Evolutionary conservation across 78 protist species (phyloP), one percentile per base, ranked within the genome.

Genomic region (Dictyostelium capitatum): DNA sequence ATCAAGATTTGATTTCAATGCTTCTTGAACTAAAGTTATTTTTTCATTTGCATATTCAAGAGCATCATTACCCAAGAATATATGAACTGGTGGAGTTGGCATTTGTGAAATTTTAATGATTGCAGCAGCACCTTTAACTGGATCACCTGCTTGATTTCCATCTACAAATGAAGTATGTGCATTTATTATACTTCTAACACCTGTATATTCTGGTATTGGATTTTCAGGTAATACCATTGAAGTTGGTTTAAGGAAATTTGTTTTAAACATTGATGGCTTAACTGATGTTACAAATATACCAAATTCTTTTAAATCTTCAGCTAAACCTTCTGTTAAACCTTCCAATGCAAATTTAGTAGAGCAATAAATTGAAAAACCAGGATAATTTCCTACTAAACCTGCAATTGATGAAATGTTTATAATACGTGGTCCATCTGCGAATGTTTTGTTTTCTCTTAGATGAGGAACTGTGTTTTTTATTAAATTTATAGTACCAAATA

Each of bases 111-210:
- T 19, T 51, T 50, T 5, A 78, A 87, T 6, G 6, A 87, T 8
- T 12, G 80, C 93, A 51, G 50, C 32, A 7, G 67, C 84, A 12
- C 62, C 75, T 50, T 77, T 75, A 5, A 30, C 48, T 12, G 93
- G 83, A 32, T 74, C 83, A 23, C 93, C 83, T 6, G 47, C n/a
- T 65, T 78, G 78, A 25, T 72, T 72, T 1, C 65, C 15, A 82
- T 82, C 50, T 6, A 67, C 32, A 4, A n/a, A 19, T 67, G 41
- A 20, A 30, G 28, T 67, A 6, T 32, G 28, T 12, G 75, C n/a
- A 6, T 73, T 32, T 3, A 59, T 59, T 6, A 59, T 8, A 59
- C 23, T 3, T 19, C 30, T 10, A 3, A 59, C 69, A 8, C 15
- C 30, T 23, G 15, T 17, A 73, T 73, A 46, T 5, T 73, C 79